Base-by-base conservation (phyloP, 345 rosid species). In the Orychophragmus violaceus region DNA sequence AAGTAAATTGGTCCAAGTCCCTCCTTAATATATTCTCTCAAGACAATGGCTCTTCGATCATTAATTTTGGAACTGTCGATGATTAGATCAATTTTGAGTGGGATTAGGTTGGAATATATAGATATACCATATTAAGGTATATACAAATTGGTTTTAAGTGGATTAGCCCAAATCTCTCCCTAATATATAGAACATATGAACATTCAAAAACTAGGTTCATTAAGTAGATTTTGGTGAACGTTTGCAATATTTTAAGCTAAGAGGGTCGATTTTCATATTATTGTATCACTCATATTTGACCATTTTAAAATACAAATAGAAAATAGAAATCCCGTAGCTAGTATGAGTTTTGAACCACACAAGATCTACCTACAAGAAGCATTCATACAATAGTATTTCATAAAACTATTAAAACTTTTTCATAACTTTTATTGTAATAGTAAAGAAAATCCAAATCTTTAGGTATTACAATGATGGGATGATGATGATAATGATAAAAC, bases 381-480 rank as follows among this genome's bases (percentile, higher is more conserved):
- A 56, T 42, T 14, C 21, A 32, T 6, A 10, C 6, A 30, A 28
- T 3, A 61, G 16, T 27, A 23, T 27, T 25, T 28, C 16, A 32
- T 32, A 25, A 42, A 21, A 32, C 23, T 13, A 24, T 11, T 18
- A 50, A 28, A 69, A 35, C 41, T 2, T 36, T 29, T 23, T 17
- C 6, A 27, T 44, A 63, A 46, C 53, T 48, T 39, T 72, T 50
- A 58, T 58, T 65, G 76, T 59, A 66, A 65, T 66, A 50, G 59
- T 57, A 51, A 72, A 65, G 66, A 72, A 58, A 65, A 50, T 41
- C 30, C 25, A 72, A 65, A 39, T 65, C 62, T 65, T 22, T 37
- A 58, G 4, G 71, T 50, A 48, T 72, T 72, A 65, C 66, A 50
- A 41, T 65, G 62, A 72, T 65, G 44, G 46, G 53, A 66, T 42